Evolutionary conservation across 257 asterid species (phyloP).

Genomic region (Forsythia suspensa): DNA sequence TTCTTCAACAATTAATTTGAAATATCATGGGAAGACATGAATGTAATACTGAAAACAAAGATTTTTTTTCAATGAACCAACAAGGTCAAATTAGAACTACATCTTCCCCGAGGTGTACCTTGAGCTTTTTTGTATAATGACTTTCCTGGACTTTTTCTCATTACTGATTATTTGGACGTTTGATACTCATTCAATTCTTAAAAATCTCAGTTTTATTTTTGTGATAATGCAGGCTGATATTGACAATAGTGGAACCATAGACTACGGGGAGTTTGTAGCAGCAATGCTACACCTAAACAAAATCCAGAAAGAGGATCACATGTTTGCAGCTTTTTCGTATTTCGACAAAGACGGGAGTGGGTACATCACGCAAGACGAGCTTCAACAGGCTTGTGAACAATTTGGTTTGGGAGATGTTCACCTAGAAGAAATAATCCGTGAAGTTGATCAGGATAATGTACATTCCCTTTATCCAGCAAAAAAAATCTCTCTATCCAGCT

Average conservation of each 20-base stretch:
- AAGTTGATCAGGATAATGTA: constrained; percentile 87
- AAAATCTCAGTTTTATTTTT: background rate
- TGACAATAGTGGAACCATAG: constrained; percentile 87
- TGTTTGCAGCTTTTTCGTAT: constrained; percentile 75
- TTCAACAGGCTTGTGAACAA: constrained; percentile 81
- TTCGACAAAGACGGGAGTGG: constrained; percentile 92
- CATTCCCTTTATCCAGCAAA: background rate
- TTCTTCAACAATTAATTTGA: background rate
- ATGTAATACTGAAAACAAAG: background rate
- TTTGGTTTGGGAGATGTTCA: constrained; percentile 66
- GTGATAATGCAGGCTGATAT: constrained; percentile 69
- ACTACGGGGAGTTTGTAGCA: constrained; percentile 86
- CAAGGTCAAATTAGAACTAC: background rate
- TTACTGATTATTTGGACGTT: background rate
- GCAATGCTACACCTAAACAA: constrained; percentile 91
- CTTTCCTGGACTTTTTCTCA: background rate
- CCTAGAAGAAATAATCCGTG: constrained; percentile 75
- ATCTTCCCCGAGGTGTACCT: background rate
- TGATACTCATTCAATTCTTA: background rate
- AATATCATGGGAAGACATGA: background rate
- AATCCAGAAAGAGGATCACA: constrained; percentile 75
- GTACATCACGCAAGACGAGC: constrained; percentile 79
- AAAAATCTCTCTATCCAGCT: background rate
- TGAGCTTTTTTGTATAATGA: background rate
- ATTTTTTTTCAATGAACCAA: background rate